Evolutionary conservation across 2,329 filamentous ascomycete species (phyloP), one percentile per base, ranked within the genome.

Genomic region (Gyromitra esculenta): DNA sequence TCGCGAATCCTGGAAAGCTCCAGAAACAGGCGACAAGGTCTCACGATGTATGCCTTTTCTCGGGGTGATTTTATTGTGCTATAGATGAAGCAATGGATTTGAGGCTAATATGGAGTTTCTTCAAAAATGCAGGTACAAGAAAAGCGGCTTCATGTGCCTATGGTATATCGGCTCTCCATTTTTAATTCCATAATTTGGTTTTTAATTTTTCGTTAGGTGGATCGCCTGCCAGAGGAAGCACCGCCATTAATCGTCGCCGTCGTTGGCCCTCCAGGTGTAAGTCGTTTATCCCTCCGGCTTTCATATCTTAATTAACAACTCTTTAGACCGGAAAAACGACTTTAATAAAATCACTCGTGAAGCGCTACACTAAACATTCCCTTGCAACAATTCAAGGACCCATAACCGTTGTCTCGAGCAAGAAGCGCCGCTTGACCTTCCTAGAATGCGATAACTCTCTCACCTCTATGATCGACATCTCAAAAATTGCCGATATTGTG

Each of bases 371-470:
- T 59, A 99, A 99, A 83, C 96, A 99, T 83, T 95, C 93, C 0
- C 89, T 99, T 52, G 91, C 93, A 39, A 91, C 95, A 41, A 96
- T 96, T 0, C 91, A 92, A 80, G 96, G 96, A 0, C 96, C 96
- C 2, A 91, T 99, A 76, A 99, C 96, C 1, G 92, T 99, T 64
- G 94, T 99, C 60, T 98, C 96, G 0, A 97, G 94, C 75, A 99
- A 98, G 86, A 92, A 95, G 82, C 91, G 97, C 83, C 91, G 96
- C 48, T 88, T 99, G 63, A 99, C 96, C 0, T 97, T 99, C 83
- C 85, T 99, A 82, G 96, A 99, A 88, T 97, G 93, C 82, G 94
- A 96, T n/a, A 95, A 98, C 82, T 94, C 96, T 81, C 89, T 99
- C 69, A 94, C 96, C 78, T 92, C 92, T 80, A 97, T 98, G 93